Evolutionary conservation across 257 asterid genomes (phyloP).

Genomic region (Rhazya stricta): DNA sequence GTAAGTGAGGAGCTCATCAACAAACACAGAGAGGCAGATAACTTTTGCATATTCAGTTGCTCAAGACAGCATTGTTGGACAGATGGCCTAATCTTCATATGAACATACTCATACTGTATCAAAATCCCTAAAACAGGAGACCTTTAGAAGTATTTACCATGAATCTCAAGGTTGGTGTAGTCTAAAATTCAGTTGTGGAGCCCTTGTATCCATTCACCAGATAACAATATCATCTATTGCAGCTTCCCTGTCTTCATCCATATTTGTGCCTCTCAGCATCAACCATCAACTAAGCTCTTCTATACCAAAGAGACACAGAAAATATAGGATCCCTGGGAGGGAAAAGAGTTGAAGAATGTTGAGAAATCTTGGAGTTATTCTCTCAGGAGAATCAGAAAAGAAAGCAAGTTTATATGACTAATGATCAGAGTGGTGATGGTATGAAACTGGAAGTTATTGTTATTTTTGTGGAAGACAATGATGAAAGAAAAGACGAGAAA

Average conservation of each 20-base stretch:
- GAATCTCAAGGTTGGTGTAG: neutral
- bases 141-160: neutral
- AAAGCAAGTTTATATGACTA: neutral
- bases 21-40: neutral
- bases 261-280: neutral
- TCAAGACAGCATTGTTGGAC: neutral
- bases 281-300: neutral
- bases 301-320: neutral
- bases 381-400: neutral
- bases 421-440: neutral
- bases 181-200: neutral
- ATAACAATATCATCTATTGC: neutral
- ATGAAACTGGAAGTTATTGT: neutral
- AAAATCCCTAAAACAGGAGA: neutral
- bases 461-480: neutral
- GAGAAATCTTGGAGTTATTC: neutral
- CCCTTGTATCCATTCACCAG: neutral
- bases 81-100: neutral
- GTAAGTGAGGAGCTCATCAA: too few species aligned
- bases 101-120: neutral
- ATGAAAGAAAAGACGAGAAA: conserved; percentile 9
- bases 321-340: conserved; percentile 2
- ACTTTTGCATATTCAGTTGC: neutral
- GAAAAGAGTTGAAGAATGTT: neutral
- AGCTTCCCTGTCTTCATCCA: conserved; percentile 4